Conservation (phyloP, 306 rosid genomes). For the Biancaea sappan region DNA sequence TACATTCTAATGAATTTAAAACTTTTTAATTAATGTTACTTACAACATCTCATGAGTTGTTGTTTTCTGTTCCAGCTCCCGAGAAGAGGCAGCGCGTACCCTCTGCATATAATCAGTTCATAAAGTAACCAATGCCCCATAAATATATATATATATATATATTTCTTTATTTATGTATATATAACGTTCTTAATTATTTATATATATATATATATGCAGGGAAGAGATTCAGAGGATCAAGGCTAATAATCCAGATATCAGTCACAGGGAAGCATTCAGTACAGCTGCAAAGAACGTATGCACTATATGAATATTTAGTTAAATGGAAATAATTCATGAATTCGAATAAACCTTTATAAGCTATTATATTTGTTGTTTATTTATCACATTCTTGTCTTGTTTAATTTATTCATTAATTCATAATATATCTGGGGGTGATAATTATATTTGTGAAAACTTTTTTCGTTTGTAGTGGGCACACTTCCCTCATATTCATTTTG, state of each 20-base stretch:
- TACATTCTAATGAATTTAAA: no score
- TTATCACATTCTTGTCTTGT: not conserved
- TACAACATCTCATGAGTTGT: constrained; percentile 44
- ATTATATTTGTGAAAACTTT: constrained; percentile 15
- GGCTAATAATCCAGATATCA: constrained; percentile 94
- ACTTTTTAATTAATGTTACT: not conserved
- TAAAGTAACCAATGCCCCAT: constrained; percentile 66
- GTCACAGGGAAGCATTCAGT: constrained; percentile 97
- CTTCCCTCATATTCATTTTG: constrained; percentile 97
- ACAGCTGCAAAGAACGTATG: constrained; percentile 95
- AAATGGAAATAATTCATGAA: not conserved
- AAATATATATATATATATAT: not conserved
- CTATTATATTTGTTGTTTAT: not conserved
- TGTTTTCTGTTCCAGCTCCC: constrained; percentile 92
- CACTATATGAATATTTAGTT: not conserved
- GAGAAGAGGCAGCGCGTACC: constrained; percentile 99
- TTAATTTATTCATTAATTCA: not conserved
- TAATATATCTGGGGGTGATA: not conserved
- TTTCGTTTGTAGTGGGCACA: constrained; percentile 83
- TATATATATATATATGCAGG: constrained; percentile 37
- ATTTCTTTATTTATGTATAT: constrained; percentile 8
- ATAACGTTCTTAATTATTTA: constrained; percentile 27
- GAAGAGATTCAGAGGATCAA: constrained; percentile 99
- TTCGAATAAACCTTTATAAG: not conserved
- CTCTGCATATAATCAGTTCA: constrained; percentile 99